phyloP scores from a whole-genome alignment of 495 filamentous ascomycete species.

The Penicillium psychrofluorescens region DNA sequence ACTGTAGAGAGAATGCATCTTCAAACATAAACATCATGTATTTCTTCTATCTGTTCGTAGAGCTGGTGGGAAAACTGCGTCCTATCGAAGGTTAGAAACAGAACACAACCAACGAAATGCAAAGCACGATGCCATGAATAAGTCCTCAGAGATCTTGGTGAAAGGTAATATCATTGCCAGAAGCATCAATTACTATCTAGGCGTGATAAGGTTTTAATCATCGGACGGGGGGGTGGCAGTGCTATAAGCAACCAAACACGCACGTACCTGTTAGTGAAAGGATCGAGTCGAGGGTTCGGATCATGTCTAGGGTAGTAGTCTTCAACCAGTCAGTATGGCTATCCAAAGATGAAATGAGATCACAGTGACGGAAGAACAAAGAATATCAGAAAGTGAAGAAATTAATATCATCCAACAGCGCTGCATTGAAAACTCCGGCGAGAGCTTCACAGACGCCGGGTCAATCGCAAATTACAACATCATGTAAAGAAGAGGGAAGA shows the following conservation, averaged over 20 bases:
- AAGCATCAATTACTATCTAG: slow-evolving; percentile 83
- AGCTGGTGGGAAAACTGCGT: not conserved
- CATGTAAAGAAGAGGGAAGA: slow-evolving; percentile 48
- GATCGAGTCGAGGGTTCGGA: not conserved
- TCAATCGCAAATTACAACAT: slow-evolving; percentile 99
- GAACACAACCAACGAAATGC: slow-evolving; percentile 14
- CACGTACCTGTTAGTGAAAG: no score
- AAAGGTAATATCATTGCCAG: slow-evolving; percentile 55
- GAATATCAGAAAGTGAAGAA: slow-evolving; percentile 94
- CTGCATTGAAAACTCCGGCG: slow-evolving; percentile 78
- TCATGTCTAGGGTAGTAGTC: slow-evolving; percentile 2
- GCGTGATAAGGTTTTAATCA: slow-evolving; percentile 69
- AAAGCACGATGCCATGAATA: slow-evolving; percentile 9
- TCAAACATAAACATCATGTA: not conserved
- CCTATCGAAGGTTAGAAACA: slow-evolving; percentile 20
- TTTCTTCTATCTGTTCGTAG: not conserved
- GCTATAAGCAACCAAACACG: no score
- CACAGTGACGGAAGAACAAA: slow-evolving; percentile 9
- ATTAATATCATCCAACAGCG: slow-evolving; percentile 72
- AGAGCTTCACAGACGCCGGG: slow-evolving; percentile 67
- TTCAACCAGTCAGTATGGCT: slow-evolving; percentile 22
- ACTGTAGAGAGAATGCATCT: no score
- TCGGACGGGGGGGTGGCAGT: slow-evolving; percentile 33
- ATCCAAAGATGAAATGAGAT: slow-evolving; percentile 7
- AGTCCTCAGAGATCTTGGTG: slow-evolving; percentile 86